phyloP scores from a whole-genome alignment of 768 basidiomycete species.

The Xerocomellus intermedius region DNA sequence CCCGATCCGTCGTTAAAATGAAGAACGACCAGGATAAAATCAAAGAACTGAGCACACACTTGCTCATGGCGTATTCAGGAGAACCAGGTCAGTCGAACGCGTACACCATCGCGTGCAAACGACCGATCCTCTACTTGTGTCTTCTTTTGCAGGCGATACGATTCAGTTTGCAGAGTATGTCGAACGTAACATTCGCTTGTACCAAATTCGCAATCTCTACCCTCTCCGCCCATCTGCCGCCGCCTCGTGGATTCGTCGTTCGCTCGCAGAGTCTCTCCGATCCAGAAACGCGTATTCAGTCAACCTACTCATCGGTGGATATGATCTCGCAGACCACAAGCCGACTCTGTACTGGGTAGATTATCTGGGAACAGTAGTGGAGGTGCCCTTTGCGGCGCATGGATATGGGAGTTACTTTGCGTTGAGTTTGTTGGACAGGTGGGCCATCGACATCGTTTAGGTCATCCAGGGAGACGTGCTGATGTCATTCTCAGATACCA shows the following conservation, averaged over 20 bases:
- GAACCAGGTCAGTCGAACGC: constrained; percentile 66
- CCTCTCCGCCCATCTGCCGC: constrained; percentile 88
- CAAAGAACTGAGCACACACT: constrained; percentile 83
- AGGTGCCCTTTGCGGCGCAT: constrained; percentile 92
- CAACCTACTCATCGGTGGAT: constrained; percentile 91
- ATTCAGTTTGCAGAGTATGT: constrained; percentile 95
- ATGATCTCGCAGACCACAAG: constrained; percentile 68
- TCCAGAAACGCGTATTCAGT: constrained; percentile 87
- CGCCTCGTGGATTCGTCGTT: constrained; percentile 91
- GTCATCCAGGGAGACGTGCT: neutral
- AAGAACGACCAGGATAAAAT: constrained; percentile 97
- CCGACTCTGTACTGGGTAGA: constrained; percentile 95
- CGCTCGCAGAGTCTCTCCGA: constrained; percentile 85
- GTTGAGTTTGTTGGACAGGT: constrained; percentile 89
- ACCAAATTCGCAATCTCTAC: constrained; percentile 92
- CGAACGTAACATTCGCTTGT: constrained; percentile 92
- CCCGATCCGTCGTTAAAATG: constrained; percentile 96
- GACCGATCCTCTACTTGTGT: neutral
- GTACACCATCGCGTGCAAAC: neutral
- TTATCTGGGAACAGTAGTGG: constrained; percentile 86
- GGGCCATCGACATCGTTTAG: constrained; percentile 13
- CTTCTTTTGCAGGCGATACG: constrained; percentile 70
- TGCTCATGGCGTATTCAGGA: constrained; percentile 93
- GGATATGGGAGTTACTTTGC: constrained; percentile 95
- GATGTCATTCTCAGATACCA: constrained; percentile 63